Conservation (phyloP, 805 yeast species). For the Sungouiozyma intestinalis region DNA sequence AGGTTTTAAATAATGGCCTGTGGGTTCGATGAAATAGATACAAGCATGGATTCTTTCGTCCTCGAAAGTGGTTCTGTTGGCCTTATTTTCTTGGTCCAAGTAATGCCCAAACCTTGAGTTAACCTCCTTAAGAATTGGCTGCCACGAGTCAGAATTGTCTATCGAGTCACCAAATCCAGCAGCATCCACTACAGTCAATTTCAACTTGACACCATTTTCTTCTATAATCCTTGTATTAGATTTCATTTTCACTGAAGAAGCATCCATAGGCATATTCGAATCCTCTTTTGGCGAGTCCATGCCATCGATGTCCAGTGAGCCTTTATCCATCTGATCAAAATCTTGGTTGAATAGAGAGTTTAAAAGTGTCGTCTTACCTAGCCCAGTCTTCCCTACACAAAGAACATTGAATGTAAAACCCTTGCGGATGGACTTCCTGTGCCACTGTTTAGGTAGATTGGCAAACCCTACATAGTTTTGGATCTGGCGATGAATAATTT, state of each 20-base stretch:
- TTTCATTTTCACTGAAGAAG: slow-evolving; percentile 41
- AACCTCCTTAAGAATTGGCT: slow-evolving; percentile 84
- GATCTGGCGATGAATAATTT: slow-evolving; percentile 70
- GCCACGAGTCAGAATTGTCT: slow-evolving; percentile 73
- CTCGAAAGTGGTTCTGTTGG: slow-evolving; percentile 55
- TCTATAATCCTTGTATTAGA: slow-evolving; percentile 64
- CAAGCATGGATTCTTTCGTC: slow-evolving; percentile 91
- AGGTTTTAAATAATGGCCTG: slow-evolving; percentile 86
- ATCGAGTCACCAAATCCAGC: slow-evolving; percentile 92
- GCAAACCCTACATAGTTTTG: slow-evolving; percentile 95
- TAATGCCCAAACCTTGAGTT: slow-evolving; percentile 77
- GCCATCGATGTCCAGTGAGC: not conserved
- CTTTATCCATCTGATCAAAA: slow-evolving; percentile 20
- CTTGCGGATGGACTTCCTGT: slow-evolving; percentile 78
- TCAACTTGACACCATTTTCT: slow-evolving; percentile 86
- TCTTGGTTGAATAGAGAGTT: slow-evolving; percentile 77
- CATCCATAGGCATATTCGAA: slow-evolving; percentile 4
- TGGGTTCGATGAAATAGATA: slow-evolving; percentile 90
- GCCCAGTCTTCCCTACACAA: slow-evolving; percentile 85
- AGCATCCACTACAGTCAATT: slow-evolving; percentile 74
- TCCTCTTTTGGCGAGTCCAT: slow-evolving; percentile 5
- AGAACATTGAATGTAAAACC: slow-evolving; percentile 85
- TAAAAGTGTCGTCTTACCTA: slow-evolving; percentile 87
- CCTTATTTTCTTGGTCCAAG: slow-evolving; percentile 80
- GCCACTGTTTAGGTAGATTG: slow-evolving; percentile 97